Base-by-base conservation (phyloP, 352 stramenopile species). In the Globisporangium irregulare region DNA sequence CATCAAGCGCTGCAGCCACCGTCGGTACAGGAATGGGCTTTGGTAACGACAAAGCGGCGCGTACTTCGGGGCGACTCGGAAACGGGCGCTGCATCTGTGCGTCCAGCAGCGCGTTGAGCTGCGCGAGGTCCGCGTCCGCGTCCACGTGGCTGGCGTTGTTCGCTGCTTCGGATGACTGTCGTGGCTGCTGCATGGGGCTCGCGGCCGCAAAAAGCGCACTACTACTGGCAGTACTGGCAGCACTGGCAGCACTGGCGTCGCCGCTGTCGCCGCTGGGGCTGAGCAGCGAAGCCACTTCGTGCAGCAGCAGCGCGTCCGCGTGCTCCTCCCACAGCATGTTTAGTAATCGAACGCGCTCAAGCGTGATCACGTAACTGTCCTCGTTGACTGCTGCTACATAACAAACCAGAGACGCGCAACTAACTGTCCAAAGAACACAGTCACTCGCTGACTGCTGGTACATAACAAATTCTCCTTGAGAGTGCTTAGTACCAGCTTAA, bases 31-130 rank as follows among this genome's bases (percentile, higher is more conserved):
- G 43, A 4, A 51, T 51, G 43, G 5, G 6, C 1, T 20, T 10
- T 7, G 43, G 18, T 22, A 51, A 24, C 18, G 43, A 24, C 43
- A 51, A 20, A 22, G 1, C 5, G 2, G 15, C 14, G 14, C 7
- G 15, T 22, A 50, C 4, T 22, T 51, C 43, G 18, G 41, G 15
- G 3, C 15, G 15, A 9, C 41, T 4, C 43, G 15, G 43, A 15
- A 43, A 4, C 15, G 36, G 15, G 9, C 2, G 18, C 27, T 66
- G 51, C 14, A 50, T 10, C 3, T 58, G 41, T 15, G 25, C 53
- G 36, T 62, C 24, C 14, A 68, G 34, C 36, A 64, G 41, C n/a
- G 41, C 63, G 38, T 68, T 62, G 53, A 68, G 27, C 34, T n/a
- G 8, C 8, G 36, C 53, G 36, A 66, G 48, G 22, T 70, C 65